phyloP scores from a whole-genome alignment of 164 flowering plant species.

The Paratinospora sagittata region DNA sequence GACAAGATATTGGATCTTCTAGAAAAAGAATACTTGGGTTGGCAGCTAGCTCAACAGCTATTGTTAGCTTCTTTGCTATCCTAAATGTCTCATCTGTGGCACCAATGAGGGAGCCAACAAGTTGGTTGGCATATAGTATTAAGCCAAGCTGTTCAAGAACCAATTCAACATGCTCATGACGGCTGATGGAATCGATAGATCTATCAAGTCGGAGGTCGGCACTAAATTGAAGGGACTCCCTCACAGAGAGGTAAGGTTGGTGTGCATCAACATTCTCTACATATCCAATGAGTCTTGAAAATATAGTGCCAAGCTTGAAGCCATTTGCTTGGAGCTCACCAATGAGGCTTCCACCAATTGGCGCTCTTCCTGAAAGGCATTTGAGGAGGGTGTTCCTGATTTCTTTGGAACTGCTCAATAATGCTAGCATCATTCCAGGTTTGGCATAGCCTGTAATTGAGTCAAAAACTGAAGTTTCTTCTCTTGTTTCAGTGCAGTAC shows the following conservation, averaged over 20 bases:
- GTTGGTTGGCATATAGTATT: constrained; percentile 23
- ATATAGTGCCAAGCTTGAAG: constrained; percentile 4
- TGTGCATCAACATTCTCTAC: constrained; percentile 28
- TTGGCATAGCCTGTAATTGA: constrained; percentile 24
- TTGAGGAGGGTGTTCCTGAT: constrained; percentile 22
- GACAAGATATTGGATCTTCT: constrained; percentile 27
- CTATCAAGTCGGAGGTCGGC: constrained; percentile 24
- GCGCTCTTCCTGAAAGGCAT: constrained; percentile 23
- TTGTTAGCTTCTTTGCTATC: constrained; percentile 27
- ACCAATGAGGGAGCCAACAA: constrained; percentile 22
- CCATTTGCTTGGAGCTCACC: constrained; percentile 22
- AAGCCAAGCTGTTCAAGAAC: constrained; percentile 26
- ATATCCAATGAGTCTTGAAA: constrained; percentile 20
- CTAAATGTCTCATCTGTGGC: constrained; percentile 22
- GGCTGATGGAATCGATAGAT: constrained; percentile 14
- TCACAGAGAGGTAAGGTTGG: constrained; percentile 30
- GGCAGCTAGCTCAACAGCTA: constrained; percentile 31
- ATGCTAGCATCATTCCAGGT: constrained; percentile 23
- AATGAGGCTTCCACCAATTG: constrained; percentile 14
- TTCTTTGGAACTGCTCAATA: constrained; percentile 24
- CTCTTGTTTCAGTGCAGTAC: constrained; percentile 2
- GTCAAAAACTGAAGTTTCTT: constrained; percentile 13
- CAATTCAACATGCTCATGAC: constrained; percentile 25
- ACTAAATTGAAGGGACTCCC: constrained; percentile 32
- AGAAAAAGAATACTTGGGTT: constrained; percentile 28